Evolutionary conservation across 805 yeast genomes (phyloP), one percentile per base, ranked within the genome.

Genomic region (Metschnikowia lochheadii): DNA sequence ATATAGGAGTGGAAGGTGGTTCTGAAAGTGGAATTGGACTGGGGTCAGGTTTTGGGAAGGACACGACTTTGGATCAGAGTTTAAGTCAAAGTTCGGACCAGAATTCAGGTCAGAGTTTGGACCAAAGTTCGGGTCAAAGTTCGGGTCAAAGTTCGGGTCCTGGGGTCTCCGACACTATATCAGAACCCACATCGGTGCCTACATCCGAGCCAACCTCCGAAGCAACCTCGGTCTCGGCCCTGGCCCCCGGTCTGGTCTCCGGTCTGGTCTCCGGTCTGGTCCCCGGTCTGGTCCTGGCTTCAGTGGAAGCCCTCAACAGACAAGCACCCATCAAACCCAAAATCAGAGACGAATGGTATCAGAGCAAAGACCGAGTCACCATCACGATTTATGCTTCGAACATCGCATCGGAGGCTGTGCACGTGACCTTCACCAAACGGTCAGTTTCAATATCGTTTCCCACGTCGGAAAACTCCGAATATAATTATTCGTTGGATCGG

Each of bases 331-430:
- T 73, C 42, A 67, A 65, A 45, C 49, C 57, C 38, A 73, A 73
- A 51, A 63, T 65, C 47, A 60, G 72, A 44, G 76, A 68, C 31
- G 75, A 73, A 51, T 74, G 78, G 56, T 92, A 83, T 68, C 97
- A 94, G 65, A 76, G 83, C 14, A 59, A 69, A 8, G 69, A 69
- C 0, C 63, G 65, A 3, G 80, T 90, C 13, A 82, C 84, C 0
- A 72, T 91, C 29, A 81, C 92, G 1, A 68, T 92, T 6, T 92
- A 85, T 61, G 81, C 88, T 44, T 83, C 85, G 53, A 78, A 78
- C 38, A 78, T 89, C 15, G 83, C 85, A 7, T 62, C 73, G 41
- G 82, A 79, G 5, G 65, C 70, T 0, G 64, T 75, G 2, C 63
- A 67, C 6, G 72, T 83, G 5, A 67, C 72, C 0, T 73, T 80